A percentile compares a stretch with the other conserved stretches of the same genome.
These are phyloP conservation scores for Neofusicoccum laricinum DNA, from an alignment of 2,329 filamentous ascomycete species.

Conservation along the genomic window DNA sequence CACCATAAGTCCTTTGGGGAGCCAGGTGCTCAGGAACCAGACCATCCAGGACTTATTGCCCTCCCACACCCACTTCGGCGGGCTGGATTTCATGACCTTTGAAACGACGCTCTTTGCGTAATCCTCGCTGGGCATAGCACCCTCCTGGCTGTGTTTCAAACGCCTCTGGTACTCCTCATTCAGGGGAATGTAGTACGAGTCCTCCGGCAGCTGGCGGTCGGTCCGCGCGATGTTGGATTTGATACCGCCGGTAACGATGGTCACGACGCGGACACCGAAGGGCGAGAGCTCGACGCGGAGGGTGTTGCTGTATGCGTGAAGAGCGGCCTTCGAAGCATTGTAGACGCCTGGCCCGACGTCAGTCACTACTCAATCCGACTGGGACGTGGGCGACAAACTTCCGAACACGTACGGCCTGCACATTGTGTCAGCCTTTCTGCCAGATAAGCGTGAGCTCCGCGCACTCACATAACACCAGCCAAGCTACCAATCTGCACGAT, in stretches of 20 bases:
- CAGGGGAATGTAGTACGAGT: conserved; percentile 53
- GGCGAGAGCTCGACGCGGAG: conserved; percentile 55
- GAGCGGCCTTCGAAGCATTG: conserved; percentile 26
- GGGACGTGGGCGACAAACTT: conserved; percentile 46
- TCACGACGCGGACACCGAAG: conserved; percentile 47
- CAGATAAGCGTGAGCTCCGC: not conserved
- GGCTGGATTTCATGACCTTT: conserved; percentile 44
- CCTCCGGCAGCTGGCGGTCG: conserved; percentile 45
- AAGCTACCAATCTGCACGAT: conserved; percentile 47
- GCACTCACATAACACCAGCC: conserved; percentile 38
- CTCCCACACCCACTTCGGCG: conserved; percentile 22
- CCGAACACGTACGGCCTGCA: conserved; percentile 38
- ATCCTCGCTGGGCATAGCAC: conserved; percentile 49
- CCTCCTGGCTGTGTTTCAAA: conserved; percentile 53
- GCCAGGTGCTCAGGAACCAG: conserved; percentile 48
- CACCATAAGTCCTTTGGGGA: conserved; percentile 42
- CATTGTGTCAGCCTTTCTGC: not conserved
- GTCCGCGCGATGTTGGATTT: conserved; percentile 57
- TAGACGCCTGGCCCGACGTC: conserved; percentile 35
- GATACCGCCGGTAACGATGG: conserved; percentile 58
- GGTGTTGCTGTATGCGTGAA: conserved; percentile 16
- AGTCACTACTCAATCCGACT: conserved; percentile 58
- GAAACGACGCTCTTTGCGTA: conserved; percentile 57
- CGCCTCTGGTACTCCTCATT: conserved; percentile 51
- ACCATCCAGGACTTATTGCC: conserved; percentile 45